Percentiles rank a stretch among this genome's conserved stretches.
Evolutionary conservation across 441 rosid species (phyloP).

Genomic region (Pelargonium citronellum): DNA sequence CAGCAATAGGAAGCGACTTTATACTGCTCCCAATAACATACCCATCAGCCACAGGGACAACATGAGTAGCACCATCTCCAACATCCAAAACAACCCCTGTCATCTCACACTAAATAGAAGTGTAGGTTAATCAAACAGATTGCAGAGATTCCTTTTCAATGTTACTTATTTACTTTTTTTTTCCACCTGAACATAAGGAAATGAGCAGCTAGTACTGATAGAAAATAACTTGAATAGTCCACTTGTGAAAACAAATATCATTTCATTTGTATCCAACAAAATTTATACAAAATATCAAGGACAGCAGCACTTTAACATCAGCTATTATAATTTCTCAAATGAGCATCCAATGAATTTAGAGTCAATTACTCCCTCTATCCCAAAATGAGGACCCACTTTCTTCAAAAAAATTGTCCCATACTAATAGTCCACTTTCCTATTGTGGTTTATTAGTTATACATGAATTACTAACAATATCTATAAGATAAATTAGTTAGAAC

Average conservation of each 20-base stretch:
- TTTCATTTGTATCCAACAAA: not conserved
- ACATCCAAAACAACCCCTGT: constrained; percentile 98
- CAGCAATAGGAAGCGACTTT: constrained; percentile 83
- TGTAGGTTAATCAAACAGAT: constrained; percentile 38
- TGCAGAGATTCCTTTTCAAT: constrained; percentile 6
- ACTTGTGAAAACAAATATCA: not conserved
- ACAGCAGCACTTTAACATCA: not conserved
- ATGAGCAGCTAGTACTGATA: not conserved
- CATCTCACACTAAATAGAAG: constrained; percentile 89
- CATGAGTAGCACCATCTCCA: constrained; percentile 94
- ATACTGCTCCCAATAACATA: constrained; percentile 97
- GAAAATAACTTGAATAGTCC: not conserved
- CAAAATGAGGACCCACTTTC: too few relatives aligned
- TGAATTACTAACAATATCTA: too few relatives aligned
- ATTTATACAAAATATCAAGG: not conserved
- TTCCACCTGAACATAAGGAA: not conserved
- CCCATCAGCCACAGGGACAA: constrained; percentile 99
- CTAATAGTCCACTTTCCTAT: too few relatives aligned
- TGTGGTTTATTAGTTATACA: too few relatives aligned
- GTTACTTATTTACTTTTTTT: not conserved
- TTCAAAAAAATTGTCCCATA: too few relatives aligned
- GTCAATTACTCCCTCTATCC: not conserved
- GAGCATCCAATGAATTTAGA: not conserved
- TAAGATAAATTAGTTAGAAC: too few relatives aligned
- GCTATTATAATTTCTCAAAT: not conserved